Evolutionary conservation across 331 rosid genomes (phyloP).

Genomic region (Pyracantha coccinea): DNA sequence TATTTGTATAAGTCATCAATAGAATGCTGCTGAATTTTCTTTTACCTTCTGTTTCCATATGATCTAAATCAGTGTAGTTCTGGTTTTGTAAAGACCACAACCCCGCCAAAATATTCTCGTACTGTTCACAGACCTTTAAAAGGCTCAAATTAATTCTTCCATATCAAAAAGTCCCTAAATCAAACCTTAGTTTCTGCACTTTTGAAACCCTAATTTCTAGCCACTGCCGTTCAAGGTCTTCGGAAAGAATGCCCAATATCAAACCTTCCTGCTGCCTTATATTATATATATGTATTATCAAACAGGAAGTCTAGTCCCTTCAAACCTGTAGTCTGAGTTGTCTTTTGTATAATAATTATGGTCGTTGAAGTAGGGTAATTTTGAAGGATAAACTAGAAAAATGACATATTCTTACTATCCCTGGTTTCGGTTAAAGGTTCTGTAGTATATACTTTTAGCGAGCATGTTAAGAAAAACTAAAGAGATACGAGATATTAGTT

Average conservation of each 20-base stretch:
- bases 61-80: neutral
- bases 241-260: neutral
- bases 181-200: neutral
- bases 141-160: neutral
- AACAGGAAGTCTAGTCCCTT: too few relatives aligned
- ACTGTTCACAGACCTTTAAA: neutral
- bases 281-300: too few relatives aligned
- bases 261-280: neutral
- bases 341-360: too few relatives aligned
- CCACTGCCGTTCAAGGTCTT: neutral
- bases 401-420: neutral
- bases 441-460: neutral
- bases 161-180: neutral
- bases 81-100: neutral
- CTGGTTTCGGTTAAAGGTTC: neutral
- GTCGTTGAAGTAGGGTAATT: too few relatives aligned
- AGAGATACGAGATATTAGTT: too few relatives aligned
- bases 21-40: neutral
- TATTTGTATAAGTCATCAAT: too few relatives aligned
- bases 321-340: too few relatives aligned
- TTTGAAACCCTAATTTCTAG: neutral
- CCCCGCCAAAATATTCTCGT: neutral
- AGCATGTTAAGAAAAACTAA: too few relatives aligned
- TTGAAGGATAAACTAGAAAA: neutral
- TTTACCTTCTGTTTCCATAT: neutral